Evolutionary conservation across 2,329 filamentous ascomycete species (phyloP), one percentile per base, ranked within the genome.

Genomic region (Botrytis porri): DNA sequence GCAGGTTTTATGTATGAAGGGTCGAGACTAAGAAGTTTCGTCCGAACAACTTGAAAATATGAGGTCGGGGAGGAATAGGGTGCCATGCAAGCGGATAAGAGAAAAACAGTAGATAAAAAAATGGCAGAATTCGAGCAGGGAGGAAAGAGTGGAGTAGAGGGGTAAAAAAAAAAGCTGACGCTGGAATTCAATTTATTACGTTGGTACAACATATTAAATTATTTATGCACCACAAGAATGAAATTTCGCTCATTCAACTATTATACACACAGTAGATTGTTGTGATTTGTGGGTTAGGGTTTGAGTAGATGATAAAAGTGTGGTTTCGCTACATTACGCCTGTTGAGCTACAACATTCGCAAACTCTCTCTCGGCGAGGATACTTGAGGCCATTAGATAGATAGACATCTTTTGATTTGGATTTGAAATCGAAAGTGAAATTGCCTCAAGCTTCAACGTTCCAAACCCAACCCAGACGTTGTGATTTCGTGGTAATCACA

Each of bases 201-300:
- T 25, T 65, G 62, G n/a, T 48, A 48, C 62, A 22, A 65, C 62
- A 48, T 45, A 32, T 65, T 65, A 32, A 45, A 45, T 64, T 48
- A 35, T 10, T 22, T 25, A 37, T 60, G 37, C 59, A 61, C 59
- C 35, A 61, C 59, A 61, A 22, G 20, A 39, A n/a, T 35, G 12
- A n/a, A n/a, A 62, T 37, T n/a, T 39, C 25, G 6, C 59, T 37
- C 35, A 37, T 62, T n/a, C 35, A 39, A 61, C 35, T 61, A 22
- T n/a, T n/a, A 62, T n/a, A 61, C 9, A 39, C 32, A 61, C 39
- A 43, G 43, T 41, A 43, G 37, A 20, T 12, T 29, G 64, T 54
- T 29, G 16, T 54, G 45, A 54, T 37, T 39, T 54, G 32, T 66
- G 45, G n/a, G 32, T 66, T 66, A 66, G 32, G 64, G 35, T 39